These are phyloP conservation scores for Massarina eburnea DNA, from an alignment of 2,329 filamentous ascomycete species.

Conservation along the genomic window DNA sequence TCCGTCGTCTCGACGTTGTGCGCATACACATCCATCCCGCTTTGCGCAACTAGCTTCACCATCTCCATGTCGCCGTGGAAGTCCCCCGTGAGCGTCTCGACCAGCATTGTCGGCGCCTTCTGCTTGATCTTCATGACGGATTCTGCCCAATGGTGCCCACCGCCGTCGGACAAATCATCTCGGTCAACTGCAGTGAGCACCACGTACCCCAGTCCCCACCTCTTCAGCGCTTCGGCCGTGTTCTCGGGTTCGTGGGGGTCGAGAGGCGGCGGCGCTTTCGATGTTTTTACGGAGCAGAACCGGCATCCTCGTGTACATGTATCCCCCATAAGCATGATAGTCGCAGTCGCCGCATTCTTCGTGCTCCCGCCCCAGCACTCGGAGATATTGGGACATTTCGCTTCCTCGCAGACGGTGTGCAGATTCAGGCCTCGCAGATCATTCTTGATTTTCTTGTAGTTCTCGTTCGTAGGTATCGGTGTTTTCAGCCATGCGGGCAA, in stretches of 20 bases:
- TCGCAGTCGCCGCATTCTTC: conserved; percentile 90
- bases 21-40: conserved; percentile 92
- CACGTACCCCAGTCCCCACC: conserved; percentile 96
- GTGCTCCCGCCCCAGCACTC: conserved; percentile 95
- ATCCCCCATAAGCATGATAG: conserved; percentile 99
- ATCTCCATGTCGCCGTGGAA: conserved; percentile 83
- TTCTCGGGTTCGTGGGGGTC: conserved; percentile 97
- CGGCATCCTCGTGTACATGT: conserved; percentile 95
- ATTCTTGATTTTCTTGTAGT: conserved; percentile 93
- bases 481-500: conserved; percentile 96
- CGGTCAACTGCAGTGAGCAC: conserved; percentile 92
- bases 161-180: conserved; percentile 87
- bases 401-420: conserved; percentile 97
- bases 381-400: conserved; percentile 93
- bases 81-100: conserved; percentile 86
- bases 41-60: conserved; percentile 80
- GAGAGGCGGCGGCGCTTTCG: conserved; percentile 71
- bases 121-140: conserved; percentile 92
- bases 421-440: conserved; percentile 86
- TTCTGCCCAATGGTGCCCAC: conserved; percentile 86
- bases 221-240: conserved; percentile 85
- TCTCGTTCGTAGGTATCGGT: conserved; percentile 80
- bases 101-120: conserved; percentile 68
- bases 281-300: conserved; percentile 97
- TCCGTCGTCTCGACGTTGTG: conserved; percentile 98